phyloP scores from a whole-genome alignment of 257 asterid species.

The Parsonsia alboflavescens region DNA sequence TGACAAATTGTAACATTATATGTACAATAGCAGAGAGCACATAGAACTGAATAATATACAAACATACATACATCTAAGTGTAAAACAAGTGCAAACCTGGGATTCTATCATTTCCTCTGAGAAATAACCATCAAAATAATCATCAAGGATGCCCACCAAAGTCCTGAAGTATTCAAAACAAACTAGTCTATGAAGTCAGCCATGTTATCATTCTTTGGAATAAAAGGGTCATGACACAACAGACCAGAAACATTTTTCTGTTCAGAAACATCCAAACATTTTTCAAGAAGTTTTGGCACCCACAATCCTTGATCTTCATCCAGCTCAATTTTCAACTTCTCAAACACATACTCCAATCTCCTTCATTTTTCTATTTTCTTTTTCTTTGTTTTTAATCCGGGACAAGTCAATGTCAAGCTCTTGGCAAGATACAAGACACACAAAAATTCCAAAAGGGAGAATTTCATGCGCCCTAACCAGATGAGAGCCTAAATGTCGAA shows the following conservation, averaged over 20 bases:
- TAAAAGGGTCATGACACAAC: background rate
- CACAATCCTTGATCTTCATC: background rate
- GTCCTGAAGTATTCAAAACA: conserved; percentile 60
- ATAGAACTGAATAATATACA: conserved; percentile 5
- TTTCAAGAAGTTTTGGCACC: background rate
- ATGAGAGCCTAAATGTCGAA: background rate
- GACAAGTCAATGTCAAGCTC: background rate
- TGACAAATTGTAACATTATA: conserved; percentile 22
- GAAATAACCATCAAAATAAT: conserved; percentile 81
- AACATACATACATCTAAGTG: background rate
- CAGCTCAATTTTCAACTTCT: background rate
- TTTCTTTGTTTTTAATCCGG: background rate
- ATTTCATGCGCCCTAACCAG: background rate
- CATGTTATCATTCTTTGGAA: conserved; percentile 11
- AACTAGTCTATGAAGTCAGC: conserved; percentile 30
- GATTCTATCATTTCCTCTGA: conserved; percentile 93
- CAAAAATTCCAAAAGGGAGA: background rate
- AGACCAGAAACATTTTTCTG: background rate
- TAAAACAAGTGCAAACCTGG: conserved; percentile 50
- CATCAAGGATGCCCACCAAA: conserved; percentile 82
- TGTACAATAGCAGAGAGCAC: background rate
- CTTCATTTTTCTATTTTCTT: background rate
- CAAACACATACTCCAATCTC: background rate
- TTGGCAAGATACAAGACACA: background rate
- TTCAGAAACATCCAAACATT: background rate